Conservation (phyloP, 2,329 filamentous ascomycete species). For the Karstenula rhodostoma region DNA sequence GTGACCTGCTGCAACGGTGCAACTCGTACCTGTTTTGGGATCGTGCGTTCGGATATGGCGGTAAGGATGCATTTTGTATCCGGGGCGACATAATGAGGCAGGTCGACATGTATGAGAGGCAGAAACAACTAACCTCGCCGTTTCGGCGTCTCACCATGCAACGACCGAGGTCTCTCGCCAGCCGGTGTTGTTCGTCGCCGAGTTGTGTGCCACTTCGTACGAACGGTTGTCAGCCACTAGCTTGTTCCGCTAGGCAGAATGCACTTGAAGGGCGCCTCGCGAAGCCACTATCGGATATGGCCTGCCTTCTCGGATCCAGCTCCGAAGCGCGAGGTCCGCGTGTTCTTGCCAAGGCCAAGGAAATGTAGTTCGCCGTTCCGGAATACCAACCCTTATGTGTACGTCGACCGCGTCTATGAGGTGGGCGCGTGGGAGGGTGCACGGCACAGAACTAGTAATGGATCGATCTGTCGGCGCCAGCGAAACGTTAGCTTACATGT, state of each 20-base stretch:
- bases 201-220: not conserved
- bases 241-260: not conserved
- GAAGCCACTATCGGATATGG: constrained; percentile 9
- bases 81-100: not conserved
- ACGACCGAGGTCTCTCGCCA: not conserved
- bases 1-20: constrained; percentile 8
- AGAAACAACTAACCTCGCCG: not conserved
- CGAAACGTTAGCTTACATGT: constrained; percentile 8
- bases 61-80: not conserved
- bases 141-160: not conserved
- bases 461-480: not conserved
- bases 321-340: not conserved
- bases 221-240: constrained; percentile 6
- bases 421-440: not conserved
- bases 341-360: not conserved
- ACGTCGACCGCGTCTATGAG: not conserved
- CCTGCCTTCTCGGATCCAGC: not conserved
- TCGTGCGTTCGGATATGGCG: constrained; percentile 3
- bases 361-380: not conserved
- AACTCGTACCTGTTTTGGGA: not conserved
- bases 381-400: not conserved
- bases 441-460: not conserved
- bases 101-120: not conserved
- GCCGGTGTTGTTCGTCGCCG: not conserved
- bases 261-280: not conserved